Conservation (phyloP, 164 flowering plant species). For the Nymphaea thermarum region DNA sequence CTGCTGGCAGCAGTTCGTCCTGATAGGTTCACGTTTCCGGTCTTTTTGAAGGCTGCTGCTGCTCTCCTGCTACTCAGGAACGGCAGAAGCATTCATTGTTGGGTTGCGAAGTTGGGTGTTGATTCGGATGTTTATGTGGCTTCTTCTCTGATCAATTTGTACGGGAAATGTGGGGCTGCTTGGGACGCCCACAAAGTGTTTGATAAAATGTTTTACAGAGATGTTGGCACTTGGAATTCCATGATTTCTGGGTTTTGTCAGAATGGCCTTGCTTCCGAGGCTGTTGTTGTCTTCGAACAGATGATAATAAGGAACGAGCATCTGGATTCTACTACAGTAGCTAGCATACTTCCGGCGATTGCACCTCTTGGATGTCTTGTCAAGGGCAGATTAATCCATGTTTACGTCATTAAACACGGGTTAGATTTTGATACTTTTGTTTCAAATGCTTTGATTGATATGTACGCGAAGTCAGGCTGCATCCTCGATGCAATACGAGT, state of each 20-base stretch:
- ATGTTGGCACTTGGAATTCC: slow-evolving; percentile 62
- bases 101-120: slow-evolving; percentile 40
- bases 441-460: slow-evolving; percentile 55
- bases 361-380: slow-evolving; percentile 25
- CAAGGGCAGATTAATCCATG: slow-evolving; percentile 34
- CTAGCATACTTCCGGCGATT: slow-evolving; percentile 46
- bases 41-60: slow-evolving; percentile 48
- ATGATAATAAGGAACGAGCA: slow-evolving; percentile 33
- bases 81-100: slow-evolving; percentile 42
- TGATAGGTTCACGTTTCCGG: slow-evolving; percentile 60
- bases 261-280: slow-evolving; percentile 34
- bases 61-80: slow-evolving; percentile 13
- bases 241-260: slow-evolving; percentile 54
- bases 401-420: slow-evolving; percentile 43
- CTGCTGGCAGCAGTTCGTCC: slow-evolving; percentile 28
- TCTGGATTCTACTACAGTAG: slow-evolving; percentile 43
- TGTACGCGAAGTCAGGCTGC: slow-evolving; percentile 45
- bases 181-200: slow-evolving; percentile 36
- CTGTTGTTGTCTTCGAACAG: slow-evolving; percentile 30
- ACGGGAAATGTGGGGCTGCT: slow-evolving; percentile 31
- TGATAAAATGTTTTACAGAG: slow-evolving; percentile 39
- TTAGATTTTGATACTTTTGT: slow-evolving; percentile 42
- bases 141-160: slow-evolving; percentile 58
- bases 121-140: slow-evolving; percentile 54
- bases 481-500: slow-evolving; percentile 23